Percentiles rank a stretch among this genome's conserved stretches.
Evolutionary conservation across 306 rosid species (phyloP).

Genomic region (Clitoria ternatea): DNA sequence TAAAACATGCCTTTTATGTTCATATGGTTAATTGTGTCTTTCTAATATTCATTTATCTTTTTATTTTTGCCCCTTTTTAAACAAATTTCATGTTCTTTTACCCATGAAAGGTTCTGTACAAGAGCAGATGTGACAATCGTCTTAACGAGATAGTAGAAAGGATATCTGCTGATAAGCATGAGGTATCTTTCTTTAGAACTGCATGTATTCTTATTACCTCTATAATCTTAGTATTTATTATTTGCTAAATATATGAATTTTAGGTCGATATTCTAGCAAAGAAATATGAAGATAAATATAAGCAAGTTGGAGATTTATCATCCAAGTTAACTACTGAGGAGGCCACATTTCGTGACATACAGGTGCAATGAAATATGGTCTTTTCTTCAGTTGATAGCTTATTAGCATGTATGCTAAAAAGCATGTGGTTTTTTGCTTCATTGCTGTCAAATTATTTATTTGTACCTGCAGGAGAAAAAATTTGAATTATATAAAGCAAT

Average conservation of each 20-base stretch:
- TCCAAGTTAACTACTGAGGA: constrained; percentile 91
- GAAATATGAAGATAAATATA: constrained; percentile 93
- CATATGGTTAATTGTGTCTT: constrained; percentile 1
- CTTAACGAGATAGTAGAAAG: constrained; percentile 87
- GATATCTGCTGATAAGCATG: constrained; percentile 67
- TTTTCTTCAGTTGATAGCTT: constrained; percentile 19
- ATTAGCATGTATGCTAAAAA: constrained; percentile 5
- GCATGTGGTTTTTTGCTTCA: constrained; percentile 1
- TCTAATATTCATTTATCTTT: constrained; percentile 4
- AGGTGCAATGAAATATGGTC: constrained; percentile 42
- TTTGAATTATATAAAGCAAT: constrained; percentile 84
- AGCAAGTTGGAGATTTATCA: constrained; percentile 87
- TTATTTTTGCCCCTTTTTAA: not conserved
- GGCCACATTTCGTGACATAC: constrained; percentile 88
- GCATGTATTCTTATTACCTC: constrained; percentile 20
- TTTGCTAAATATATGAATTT: constrained; percentile 25
- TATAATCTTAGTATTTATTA: constrained; percentile 7
- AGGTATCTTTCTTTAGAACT: constrained; percentile 57
- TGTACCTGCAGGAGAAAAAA: constrained; percentile 69
- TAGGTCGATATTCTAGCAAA: constrained; percentile 77
- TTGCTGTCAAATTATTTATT: constrained; percentile 19
- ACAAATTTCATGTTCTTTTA: constrained; percentile 17
- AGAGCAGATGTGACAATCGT: constrained; percentile 97
- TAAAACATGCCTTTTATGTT: not conserved
- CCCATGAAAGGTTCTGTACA: constrained; percentile 73